Base-by-base conservation (phyloP, 805 yeast genomes). In the Blastobotrys muscicola region DNA sequence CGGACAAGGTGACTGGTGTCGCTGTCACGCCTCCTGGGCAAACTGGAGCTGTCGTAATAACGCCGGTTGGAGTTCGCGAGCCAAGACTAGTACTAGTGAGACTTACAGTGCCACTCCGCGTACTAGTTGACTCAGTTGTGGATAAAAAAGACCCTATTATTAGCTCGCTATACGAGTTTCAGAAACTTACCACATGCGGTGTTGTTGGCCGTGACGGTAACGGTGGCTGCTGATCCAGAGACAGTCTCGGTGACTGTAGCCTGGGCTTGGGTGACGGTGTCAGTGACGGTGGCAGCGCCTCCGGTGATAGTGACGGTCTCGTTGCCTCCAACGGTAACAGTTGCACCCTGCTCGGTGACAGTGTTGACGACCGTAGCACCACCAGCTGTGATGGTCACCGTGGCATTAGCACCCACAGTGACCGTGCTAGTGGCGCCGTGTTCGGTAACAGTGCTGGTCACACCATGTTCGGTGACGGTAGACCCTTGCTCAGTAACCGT, bases 91-190 rank as follows among this genome's bases (percentile, higher is more conserved):
- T 54, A 58, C 62, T 57, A 38, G 62, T 58, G 62, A 57, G 64
- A 59, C 62, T 61, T 36, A 42, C 32, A 61, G 62, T 59, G 64
- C 62, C 62, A 58, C 62, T 53, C 46, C 54, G 47, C 55, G 59
- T 56, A 53, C 42, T 11, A 26, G 26, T 31, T 56, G 59, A 58
- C 60, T 58, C 60, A 59, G 60, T 56, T 58, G 62, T 57, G 56
- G 62, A 58, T 58, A 59, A 58, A 57, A 58, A 57, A 58, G 62
- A 60, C 50, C 45, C 44, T 35, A 41, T 31, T 45, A 31, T 4
- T 38, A 33, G 11, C 34, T 31, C 20, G 42, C 39, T 8, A 38
- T 34, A 20, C 36, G 40, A 35, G 39, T 39, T 13, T 41, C 33
- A 8, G 43, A 29, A 13, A 35, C 40, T 13, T 44, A 12, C 11